Percentiles rank a stretch among this genome's conserved stretches.
These are phyloP conservation scores for Persicaria maculosa DNA, from an alignment of 148 eudicot species.

Conservation along the genomic window DNA sequence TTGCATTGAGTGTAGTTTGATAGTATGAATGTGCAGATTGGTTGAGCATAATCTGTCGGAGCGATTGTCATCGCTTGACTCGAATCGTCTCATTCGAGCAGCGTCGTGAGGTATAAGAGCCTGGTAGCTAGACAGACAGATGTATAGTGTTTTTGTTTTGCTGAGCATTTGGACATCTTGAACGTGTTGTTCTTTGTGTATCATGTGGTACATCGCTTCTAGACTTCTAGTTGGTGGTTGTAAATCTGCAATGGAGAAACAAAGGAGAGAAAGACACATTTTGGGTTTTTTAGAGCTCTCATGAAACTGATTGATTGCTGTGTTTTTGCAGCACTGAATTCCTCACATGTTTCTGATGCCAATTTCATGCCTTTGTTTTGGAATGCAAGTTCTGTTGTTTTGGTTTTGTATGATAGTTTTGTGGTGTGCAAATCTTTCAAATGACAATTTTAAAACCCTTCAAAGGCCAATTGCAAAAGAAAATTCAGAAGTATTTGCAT, in stretches of 20 bases:
- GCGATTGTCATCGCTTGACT: background rate
- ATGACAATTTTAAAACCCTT: too few species aligned
- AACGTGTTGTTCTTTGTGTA: background rate
- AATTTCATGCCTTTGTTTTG: background rate
- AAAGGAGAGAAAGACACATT: background rate
- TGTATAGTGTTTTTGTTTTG: conserved; percentile 4
- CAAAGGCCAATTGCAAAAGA: too few species aligned
- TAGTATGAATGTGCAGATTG: background rate
- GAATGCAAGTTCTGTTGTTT: background rate
- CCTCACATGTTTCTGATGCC: background rate
- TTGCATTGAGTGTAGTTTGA: background rate
- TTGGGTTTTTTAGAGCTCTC: background rate
- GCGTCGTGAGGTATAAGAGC: background rate
- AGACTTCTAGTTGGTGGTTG: too few species aligned
- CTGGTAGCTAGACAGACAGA: background rate
- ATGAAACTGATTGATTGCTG: background rate
- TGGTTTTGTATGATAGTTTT: background rate
- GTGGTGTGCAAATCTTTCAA: background rate
- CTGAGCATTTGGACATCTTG: background rate
- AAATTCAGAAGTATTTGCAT: too few species aligned
- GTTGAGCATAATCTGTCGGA: background rate
- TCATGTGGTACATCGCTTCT: background rate
- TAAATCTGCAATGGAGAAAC: background rate
- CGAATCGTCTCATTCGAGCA: background rate
- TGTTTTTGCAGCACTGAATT: background rate